phyloP scores from a whole-genome alignment of 257 asterid genomes.

The Asclepias syriaca region DNA sequence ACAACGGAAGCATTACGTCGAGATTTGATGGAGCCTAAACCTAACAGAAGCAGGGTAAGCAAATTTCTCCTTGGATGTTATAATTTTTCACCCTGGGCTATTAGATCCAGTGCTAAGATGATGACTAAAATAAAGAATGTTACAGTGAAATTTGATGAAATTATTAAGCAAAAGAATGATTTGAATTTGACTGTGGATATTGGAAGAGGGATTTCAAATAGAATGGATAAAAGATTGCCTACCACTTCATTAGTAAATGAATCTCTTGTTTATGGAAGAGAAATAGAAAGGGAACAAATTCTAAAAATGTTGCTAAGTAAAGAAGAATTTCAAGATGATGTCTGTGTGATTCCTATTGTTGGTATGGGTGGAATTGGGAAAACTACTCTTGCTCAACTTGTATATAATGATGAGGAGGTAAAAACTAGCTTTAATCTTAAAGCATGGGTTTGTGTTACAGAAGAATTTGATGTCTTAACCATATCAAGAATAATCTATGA shows the following conservation, averaged over 20 bases:
- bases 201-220: slow-evolving; percentile 19
- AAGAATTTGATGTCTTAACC: slow-evolving; percentile 19
- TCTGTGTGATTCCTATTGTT: slow-evolving; percentile 55
- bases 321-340: slow-evolving; percentile 21
- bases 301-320: slow-evolving; percentile 31
- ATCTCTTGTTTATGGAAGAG: slow-evolving; percentile 56
- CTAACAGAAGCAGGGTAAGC: slow-evolving; percentile 27
- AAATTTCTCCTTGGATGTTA: slow-evolving; percentile 40
- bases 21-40: slow-evolving; percentile 19
- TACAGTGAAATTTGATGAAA: slow-evolving; percentile 24
- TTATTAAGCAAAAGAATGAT: slow-evolving; percentile 31
- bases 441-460: slow-evolving; percentile 24
- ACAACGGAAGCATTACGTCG: slow-evolving; percentile 37
- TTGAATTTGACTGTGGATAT: slow-evolving; percentile 32
- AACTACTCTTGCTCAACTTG: slow-evolving; percentile 29
- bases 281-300: slow-evolving; percentile 43
- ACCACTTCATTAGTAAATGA: slow-evolving; percentile 52
- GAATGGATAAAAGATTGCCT: slow-evolving; percentile 27
- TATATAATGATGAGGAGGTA: slow-evolving; percentile 19
- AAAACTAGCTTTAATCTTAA: slow-evolving; percentile 15
- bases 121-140: slow-evolving; percentile 43
- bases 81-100: slow-evolving; percentile 32
- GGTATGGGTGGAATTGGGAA: slow-evolving; percentile 53
- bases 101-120: slow-evolving; percentile 35
- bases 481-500: slow-evolving; percentile 14